Base-by-base conservation (phyloP, 2,329 filamentous ascomycete genomes). In the Ascosphaera aggregata region DNA sequence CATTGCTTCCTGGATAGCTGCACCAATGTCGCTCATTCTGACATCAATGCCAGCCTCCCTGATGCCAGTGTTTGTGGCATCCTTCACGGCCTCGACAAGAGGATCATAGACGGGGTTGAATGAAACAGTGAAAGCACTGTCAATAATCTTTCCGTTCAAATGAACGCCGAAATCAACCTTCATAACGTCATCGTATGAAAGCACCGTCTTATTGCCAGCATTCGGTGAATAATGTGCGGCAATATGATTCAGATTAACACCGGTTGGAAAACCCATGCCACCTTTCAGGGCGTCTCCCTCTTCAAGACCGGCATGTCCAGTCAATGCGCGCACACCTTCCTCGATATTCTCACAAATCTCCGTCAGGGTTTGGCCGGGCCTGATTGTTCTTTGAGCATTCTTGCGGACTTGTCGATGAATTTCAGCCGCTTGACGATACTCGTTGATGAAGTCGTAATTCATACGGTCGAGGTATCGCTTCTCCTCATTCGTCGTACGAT, bases 11-110 rank as follows among this genome's bases (percentile, higher is more conserved):
- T 92, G 84, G 49, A 92, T 86, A 15, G 72, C 67, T 8, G 71
- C 78, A 43, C 84, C 80, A 45, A 92, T 80, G 50, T 92, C 82
- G 45, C 78, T 76, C 49, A 94, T 75, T 41, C 85, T 75, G 36
- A 82, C 84, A 53, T 94, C 85, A 50, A 94, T 92, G 49, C 85
- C 85, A 4, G 85, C 84, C 63, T 91, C 80, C 48, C 63, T 75
- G 51, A 94, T 69, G 51, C 86, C 86, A 16, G 73, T 73, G 46
- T 79, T 76, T 18, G 74, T 79, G 32, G 71, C 72, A 47, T 73
- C 73, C 53, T 71, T 75, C 41, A 76, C 74, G 1, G 75, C 73
- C 18, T 64, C 65, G 37, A 79, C 58, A 2, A 80, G 62, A 43
- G 73, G 73, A 50, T 79, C 74, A 49, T 78, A 79, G 19, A 71